These are phyloP conservation scores for Apiospora rasikravindrae DNA, from an alignment of 2,329 filamentous ascomycete species.

Conservation along the genomic window DNA sequence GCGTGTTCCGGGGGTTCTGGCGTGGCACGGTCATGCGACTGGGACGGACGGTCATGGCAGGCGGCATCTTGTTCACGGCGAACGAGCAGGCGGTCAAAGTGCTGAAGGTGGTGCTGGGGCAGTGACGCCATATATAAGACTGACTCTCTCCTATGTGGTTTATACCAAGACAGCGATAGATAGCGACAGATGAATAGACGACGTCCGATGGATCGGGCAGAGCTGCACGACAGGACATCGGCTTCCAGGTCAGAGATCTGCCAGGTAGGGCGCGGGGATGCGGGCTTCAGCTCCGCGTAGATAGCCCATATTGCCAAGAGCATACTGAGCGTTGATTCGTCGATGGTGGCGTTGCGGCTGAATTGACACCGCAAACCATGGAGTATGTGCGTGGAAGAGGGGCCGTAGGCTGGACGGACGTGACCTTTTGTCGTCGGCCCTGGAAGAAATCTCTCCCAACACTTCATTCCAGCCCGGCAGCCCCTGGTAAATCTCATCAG, in stretches of 20 bases:
- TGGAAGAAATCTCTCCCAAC: too few relatives aligned
- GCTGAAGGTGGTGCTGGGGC: conserved; percentile 26
- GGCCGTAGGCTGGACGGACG: not conserved
- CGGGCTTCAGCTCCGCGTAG: not conserved
- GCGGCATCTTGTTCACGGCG: conserved; percentile 40
- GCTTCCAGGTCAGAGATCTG: too few relatives aligned
- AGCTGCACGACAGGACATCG: too few relatives aligned
- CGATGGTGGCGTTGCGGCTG: not conserved
- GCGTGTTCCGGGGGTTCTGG: conserved; percentile 62
- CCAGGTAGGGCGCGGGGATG: not conserved
- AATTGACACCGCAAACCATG: too few relatives aligned
- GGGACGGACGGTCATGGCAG: conserved; percentile 59
- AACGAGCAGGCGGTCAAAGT: conserved; percentile 39
- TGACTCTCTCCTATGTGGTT: too few relatives aligned
- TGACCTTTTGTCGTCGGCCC: too few relatives aligned
- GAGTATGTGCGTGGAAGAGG: too few relatives aligned
- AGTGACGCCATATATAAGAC: not conserved
- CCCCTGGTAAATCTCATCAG: not conserved
- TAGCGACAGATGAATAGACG: not conserved
- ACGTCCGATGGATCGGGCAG: not conserved
- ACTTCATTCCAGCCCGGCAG: not conserved
- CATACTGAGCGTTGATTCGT: too few relatives aligned
- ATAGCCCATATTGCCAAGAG: not conserved
- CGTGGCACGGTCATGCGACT: conserved; percentile 68
- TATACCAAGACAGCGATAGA: not conserved